A percentile compares a stretch with the other conserved stretches of the same genome.
These are phyloP conservation scores for Diplosphaera chodatii DNA, from an alignment of 139 green algal species.

Conservation along the genomic window DNA sequence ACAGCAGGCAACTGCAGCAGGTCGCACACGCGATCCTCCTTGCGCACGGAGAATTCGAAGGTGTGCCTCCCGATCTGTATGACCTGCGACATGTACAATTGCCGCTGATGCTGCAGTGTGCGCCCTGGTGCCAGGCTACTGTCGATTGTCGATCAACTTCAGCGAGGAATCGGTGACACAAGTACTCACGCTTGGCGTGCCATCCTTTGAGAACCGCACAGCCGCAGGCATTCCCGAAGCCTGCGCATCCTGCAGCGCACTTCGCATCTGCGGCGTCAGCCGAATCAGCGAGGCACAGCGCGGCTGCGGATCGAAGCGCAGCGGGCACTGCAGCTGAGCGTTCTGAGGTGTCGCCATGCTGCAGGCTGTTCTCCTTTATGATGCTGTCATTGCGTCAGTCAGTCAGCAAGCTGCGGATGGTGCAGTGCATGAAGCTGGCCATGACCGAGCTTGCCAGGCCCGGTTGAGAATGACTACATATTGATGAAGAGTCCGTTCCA, in stretches of 20 bases:
- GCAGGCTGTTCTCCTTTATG: no score
- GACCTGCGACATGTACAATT: neutral
- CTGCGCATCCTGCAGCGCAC: conserved; percentile 3
- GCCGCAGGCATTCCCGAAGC: neutral
- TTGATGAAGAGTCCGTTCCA: no score
- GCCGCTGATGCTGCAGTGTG: neutral
- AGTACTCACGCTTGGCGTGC: neutral
- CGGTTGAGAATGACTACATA: no score
- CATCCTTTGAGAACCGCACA: neutral
- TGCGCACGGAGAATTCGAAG: neutral
- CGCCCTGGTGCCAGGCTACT: neutral
- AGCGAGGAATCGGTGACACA: no score
- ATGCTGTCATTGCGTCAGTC: no score
- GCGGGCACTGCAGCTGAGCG: neutral
- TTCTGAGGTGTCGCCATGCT: neutral
- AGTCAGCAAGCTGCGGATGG: no score
- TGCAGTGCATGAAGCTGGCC: no score
- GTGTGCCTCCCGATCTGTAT: neutral
- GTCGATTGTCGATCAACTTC: neutral
- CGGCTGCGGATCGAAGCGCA: neutral
- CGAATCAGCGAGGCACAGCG: conserved; percentile 5
- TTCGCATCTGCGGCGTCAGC: neutral
- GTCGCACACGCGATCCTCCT: neutral
- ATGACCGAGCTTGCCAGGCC: no score
- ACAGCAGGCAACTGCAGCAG: neutral